Evolutionary conservation across 148 eudicot genomes (phyloP), one percentile per base, ranked within the genome.

Genomic region (Vaccinium myrtillus): DNA sequence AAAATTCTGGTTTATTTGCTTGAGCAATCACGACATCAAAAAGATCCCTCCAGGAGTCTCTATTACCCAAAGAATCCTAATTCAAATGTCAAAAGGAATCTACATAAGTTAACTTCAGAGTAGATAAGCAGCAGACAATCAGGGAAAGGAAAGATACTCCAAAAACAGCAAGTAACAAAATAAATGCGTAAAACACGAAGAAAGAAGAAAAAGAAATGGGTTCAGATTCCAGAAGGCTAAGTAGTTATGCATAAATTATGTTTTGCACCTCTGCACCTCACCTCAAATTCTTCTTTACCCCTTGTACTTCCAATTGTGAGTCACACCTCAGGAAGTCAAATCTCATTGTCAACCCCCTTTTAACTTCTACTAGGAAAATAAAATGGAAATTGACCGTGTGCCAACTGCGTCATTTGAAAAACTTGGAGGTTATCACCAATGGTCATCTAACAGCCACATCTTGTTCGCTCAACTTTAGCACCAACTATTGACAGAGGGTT

Each of bases 11-110:
- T 89, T 97, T 97, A 89, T 95, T 95, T 85, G 99, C 99, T 91
- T 95, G 92, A 75, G 99, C 99, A 90, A 97, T 95, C 81, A 97
- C 95, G 32, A 97, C 99, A 91, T 97, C 99, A 91, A 97, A 97
- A 80, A 97, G 98, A 80, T 97, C 98, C 91, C 94, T 92, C 99
- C 99, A 97, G 36, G 96, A 90, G 63, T 97, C 98, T 83, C 92
- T 84, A 56, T 86, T 77, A 77, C 94, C 96, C 93, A 95, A 79
- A 80, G 93, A 91, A 85, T 92, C 99, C 99, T 95, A 85, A 81
- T 87, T 76, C 73, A 81, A 67, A 88, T 19, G 79, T 46, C 67
- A 83, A 82, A 87, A 82, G 27, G 51, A 19, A 54, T 18, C 74
- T 50, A 83, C 77, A 69, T 14, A 32, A 75, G 54, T 36, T 15